phyloP scores from a whole-genome alignment of 2,329 filamentous ascomycete genomes.

The Talaromyces sp. region DNA sequence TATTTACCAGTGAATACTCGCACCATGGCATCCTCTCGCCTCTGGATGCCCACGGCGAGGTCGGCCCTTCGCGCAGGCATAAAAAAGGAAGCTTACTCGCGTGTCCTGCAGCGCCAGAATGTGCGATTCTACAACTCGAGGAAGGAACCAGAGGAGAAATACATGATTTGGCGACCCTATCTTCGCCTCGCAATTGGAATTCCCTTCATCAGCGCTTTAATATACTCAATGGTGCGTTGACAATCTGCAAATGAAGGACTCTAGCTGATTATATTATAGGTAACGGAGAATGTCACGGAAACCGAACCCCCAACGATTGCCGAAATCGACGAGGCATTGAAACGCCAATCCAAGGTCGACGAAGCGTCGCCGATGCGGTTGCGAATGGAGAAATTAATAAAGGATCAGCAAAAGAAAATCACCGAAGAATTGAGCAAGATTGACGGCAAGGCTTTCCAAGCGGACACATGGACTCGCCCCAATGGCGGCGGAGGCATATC shows the following conservation, averaged over 20 bases:
- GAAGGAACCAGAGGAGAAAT: constrained; percentile 13
- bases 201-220: constrained; percentile 44
- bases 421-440: constrained; percentile 75
- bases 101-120: constrained; percentile 15
- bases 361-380: constrained; percentile 88
- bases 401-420: constrained; percentile 84
- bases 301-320: constrained; percentile 61
- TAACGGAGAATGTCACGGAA: constrained; percentile 33
- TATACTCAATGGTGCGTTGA: constrained; percentile 48
- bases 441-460: constrained; percentile 74
- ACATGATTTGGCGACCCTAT: constrained; percentile 42
- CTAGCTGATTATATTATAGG: constrained; percentile 17
- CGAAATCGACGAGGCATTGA: constrained; percentile 75
- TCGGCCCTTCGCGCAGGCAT: constrained; percentile 23
- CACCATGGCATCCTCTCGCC: constrained; percentile 18
- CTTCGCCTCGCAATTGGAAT: constrained; percentile 45
- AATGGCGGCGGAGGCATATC: constrained; percentile 90
- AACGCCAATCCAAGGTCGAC: constrained; percentile 70
- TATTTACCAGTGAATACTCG: background rate
- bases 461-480: constrained; percentile 81
- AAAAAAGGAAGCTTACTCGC: constrained; percentile 16
- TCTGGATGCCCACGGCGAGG: constrained; percentile 30
- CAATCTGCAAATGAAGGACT: background rate
- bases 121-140: constrained; percentile 19
- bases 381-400: constrained; percentile 95